These are phyloP conservation scores for Exophiala phaeomuriformis DNA, from an alignment of 2,329 filamentous ascomycete species.

Conservation along the genomic window DNA sequence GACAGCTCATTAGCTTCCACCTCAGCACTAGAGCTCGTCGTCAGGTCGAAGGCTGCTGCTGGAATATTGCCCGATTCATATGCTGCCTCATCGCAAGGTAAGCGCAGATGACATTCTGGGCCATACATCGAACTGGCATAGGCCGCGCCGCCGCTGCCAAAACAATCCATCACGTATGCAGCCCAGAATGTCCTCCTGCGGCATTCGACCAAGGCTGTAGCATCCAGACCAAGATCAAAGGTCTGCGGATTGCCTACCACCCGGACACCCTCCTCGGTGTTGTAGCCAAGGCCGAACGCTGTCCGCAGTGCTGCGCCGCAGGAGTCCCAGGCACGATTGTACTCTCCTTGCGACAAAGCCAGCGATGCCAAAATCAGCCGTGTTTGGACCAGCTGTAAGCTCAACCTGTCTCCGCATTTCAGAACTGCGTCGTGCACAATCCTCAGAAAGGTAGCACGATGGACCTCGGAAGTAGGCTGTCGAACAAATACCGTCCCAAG, in stretches of 20 bases:
- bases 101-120: slow-evolving; percentile 59
- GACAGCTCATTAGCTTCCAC: neutral
- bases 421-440: slow-evolving; percentile 54
- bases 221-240: slow-evolving; percentile 53
- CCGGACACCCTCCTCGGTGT: slow-evolving; percentile 52
- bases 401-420: slow-evolving; percentile 46
- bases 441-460: slow-evolving; percentile 44
- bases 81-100: slow-evolving; percentile 54
- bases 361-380: slow-evolving; percentile 61
- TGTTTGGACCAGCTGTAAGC: slow-evolving; percentile 59
- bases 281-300: slow-evolving; percentile 54
- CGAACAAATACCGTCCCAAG: slow-evolving; percentile 50
- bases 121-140: slow-evolving; percentile 52
- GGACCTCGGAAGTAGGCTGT: slow-evolving; percentile 36
- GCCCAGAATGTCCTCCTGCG: slow-evolving; percentile 66
- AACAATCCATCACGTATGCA: slow-evolving; percentile 61
- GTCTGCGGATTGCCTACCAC: slow-evolving; percentile 39
- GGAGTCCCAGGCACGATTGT: slow-evolving; percentile 56
- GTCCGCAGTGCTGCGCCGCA: slow-evolving; percentile 55
- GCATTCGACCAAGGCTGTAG: slow-evolving; percentile 56
- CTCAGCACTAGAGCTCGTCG: neutral
- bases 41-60: slow-evolving; percentile 42
- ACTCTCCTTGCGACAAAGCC: slow-evolving; percentile 55
- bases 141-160: slow-evolving; percentile 52
- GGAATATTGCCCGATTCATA: slow-evolving; percentile 57